Evolutionary conservation across 2,329 filamentous ascomycete species (phyloP), one percentile per base, ranked within the genome.

Genomic region (Knoxdaviesia capensis): DNA sequence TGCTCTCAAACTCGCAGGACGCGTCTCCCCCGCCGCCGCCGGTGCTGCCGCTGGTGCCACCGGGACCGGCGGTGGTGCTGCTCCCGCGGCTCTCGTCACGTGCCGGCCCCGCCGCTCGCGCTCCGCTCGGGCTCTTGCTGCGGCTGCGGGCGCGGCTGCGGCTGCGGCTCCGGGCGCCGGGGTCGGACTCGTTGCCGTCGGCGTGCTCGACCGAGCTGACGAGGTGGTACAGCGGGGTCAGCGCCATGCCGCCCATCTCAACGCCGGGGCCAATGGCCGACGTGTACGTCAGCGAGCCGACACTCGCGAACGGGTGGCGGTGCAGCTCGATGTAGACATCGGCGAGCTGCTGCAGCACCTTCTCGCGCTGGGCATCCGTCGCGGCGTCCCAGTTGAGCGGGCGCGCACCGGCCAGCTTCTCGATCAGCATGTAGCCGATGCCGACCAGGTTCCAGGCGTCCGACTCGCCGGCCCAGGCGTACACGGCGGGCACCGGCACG

Each of bases 401-500:
- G 20, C 39, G 51, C 20, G 20, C 20, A 5, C 59, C 56, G 7
- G 50, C 46, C 38, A 64, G 41, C 48, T 60, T 64, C 44, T 63
- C 57, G 53, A 63, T 59, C 11, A 64, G 49, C 38, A 64, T 61
- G 43, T 62, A 64, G 28, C 56, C 52, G 36, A 58, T 51, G 7
- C 58, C 56, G 34, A 61, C 41, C 29, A 46, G 46, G 45, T 61
- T 61, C 1, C 11, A 33, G 3, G 47, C 49, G 43, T 54, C 52
- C 7, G 51, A 52, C 40, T 54, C 52, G 41, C 51, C 56, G 30
- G 50, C 51, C 50, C 47, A 55, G 43, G 60, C 56, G 43, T 54
- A 57, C 3, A 60, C 47, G 33, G 50, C 49, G 2, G 59, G 58
- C 7, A 50, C 51, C 6, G 57, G 58, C n/a, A 63, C 44, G 5